A percentile compares a stretch with the other conserved stretches of the same genome.
phyloP scores from a whole-genome alignment of 2,329 filamentous ascomycete species.

The Capronia epimyces region DNA sequence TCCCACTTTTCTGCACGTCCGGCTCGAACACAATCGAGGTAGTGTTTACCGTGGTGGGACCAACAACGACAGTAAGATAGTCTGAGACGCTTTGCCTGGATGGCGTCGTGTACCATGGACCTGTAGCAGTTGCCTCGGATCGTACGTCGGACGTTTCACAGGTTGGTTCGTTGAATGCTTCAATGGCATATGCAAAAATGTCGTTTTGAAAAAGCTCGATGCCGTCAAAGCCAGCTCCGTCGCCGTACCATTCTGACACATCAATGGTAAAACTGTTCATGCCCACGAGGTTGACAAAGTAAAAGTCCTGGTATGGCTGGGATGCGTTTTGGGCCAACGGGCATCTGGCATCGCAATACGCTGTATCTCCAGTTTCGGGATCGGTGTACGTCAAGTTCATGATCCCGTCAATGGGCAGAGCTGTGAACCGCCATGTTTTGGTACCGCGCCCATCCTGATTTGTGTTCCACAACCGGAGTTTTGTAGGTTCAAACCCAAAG shows the following conservation, averaged over 20 bases:
- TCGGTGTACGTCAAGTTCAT: slow-evolving; percentile 94
- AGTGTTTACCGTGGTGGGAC: slow-evolving; percentile 52
- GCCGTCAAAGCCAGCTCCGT: slow-evolving; percentile 75
- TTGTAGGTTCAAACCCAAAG: slow-evolving; percentile 81
- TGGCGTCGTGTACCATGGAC: slow-evolving; percentile 64
- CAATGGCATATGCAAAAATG: slow-evolving; percentile 78
- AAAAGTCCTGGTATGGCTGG: slow-evolving; percentile 75
- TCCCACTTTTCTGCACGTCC: slow-evolving; percentile 79
- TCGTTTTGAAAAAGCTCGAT: slow-evolving; percentile 79
- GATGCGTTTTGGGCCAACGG: slow-evolving; percentile 69
- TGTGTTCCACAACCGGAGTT: slow-evolving; percentile 83
- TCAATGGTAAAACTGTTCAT: slow-evolving; percentile 85
- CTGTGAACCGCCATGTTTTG: slow-evolving; percentile 79
- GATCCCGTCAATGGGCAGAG: slow-evolving; percentile 80
- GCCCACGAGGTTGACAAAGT: slow-evolving; percentile 78
- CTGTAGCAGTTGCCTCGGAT: slow-evolving; percentile 64
- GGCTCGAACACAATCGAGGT: slow-evolving; percentile 70
- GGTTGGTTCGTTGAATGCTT: slow-evolving; percentile 79
- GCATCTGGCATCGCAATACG: slow-evolving; percentile 73
- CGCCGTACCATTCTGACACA: slow-evolving; percentile 80
- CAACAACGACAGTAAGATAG: slow-evolving; percentile 67
- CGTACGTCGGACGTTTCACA: slow-evolving; percentile 57
- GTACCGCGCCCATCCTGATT: slow-evolving; percentile 77
- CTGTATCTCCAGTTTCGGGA: slow-evolving; percentile 59
- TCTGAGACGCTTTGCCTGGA: slow-evolving; percentile 65